A percentile compares a stretch with the other conserved stretches of the same genome.
Evolutionary conservation across 306 rosid species (phyloP).

Genomic region (Coriaria nepalensis): DNA sequence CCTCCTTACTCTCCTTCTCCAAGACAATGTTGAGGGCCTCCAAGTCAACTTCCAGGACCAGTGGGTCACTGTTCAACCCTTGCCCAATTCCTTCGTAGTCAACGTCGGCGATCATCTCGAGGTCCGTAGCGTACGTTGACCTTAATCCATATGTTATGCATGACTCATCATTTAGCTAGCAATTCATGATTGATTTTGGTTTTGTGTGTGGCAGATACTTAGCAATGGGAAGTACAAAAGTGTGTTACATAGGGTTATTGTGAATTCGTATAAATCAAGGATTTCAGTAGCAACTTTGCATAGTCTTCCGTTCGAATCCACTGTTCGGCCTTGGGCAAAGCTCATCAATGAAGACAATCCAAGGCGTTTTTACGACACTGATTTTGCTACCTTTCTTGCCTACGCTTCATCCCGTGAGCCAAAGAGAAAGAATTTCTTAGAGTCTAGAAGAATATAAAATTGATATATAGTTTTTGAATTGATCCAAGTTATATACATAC

Average conservation of each 20-base stretch:
- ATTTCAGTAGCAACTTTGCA: slow-evolving; percentile 71
- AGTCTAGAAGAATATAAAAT: slow-evolving; percentile 29
- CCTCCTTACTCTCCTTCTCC: slow-evolving; percentile 73
- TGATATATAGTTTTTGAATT: no score
- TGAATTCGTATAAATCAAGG: slow-evolving; percentile 35
- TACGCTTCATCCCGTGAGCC: slow-evolving; percentile 45
- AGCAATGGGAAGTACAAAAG: slow-evolving; percentile 92
- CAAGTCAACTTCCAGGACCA: slow-evolving; percentile 48
- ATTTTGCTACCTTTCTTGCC: slow-evolving; percentile 42
- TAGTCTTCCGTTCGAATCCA: slow-evolving; percentile 31
- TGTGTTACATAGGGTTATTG: slow-evolving; percentile 67
- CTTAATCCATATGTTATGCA: neutral
- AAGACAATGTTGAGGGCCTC: slow-evolving; percentile 68
- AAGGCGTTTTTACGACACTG: slow-evolving; percentile 52
- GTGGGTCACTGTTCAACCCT: slow-evolving; percentile 74
- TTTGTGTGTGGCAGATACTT: slow-evolving; percentile 38
- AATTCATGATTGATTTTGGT: neutral
- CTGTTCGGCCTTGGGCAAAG: slow-evolving; percentile 44
- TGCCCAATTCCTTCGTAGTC: slow-evolving; percentile 58
- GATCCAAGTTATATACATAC: no score
- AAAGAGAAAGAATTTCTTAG: slow-evolving; percentile 51
- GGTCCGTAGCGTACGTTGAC: slow-evolving; percentile 22
- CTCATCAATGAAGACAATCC: slow-evolving; percentile 54
- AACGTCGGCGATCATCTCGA: slow-evolving; percentile 92
- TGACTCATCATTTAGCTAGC: no score